Conservation (phyloP, 352 stramenopile genomes). For the Globisporangium sylvaticum region DNA sequence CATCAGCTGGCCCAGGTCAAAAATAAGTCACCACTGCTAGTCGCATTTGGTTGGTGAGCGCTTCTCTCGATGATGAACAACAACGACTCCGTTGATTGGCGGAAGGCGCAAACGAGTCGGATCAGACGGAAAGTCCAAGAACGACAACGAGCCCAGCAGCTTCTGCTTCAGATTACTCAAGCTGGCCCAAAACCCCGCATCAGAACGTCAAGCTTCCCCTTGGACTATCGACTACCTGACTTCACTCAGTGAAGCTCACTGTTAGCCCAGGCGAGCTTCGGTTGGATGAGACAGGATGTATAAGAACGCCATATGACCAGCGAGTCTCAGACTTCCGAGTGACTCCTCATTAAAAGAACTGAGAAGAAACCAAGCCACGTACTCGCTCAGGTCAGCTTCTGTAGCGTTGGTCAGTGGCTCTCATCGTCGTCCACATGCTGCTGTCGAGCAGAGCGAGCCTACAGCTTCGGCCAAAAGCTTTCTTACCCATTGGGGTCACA, state of each 20-base stretch:
- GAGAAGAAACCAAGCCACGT: background rate
- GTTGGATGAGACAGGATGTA: background rate
- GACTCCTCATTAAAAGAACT: background rate
- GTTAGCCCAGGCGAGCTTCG: background rate
- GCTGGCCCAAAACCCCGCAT: background rate
- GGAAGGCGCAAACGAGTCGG: background rate
- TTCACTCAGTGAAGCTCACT: too few relatives aligned
- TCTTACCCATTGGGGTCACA: background rate
- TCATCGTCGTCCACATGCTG: background rate
- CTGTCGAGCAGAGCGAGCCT: background rate
- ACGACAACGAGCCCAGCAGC: background rate
- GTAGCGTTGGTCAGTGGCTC: background rate
- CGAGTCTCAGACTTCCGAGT: background rate
- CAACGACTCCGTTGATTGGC: too few relatives aligned
- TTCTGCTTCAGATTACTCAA: background rate
- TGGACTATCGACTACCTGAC: background rate
- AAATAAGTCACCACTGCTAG: background rate
- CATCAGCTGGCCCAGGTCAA: background rate
- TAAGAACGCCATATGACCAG: background rate
- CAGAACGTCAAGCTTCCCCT: background rate
- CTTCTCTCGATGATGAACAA: background rate
- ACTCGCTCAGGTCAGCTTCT: background rate
- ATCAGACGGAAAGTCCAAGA: background rate
- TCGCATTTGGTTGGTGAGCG: background rate
- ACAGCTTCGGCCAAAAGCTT: too few relatives aligned